Conservation (phyloP, 768 basidiomycete species). For the Peribolospora baueri region DNA sequence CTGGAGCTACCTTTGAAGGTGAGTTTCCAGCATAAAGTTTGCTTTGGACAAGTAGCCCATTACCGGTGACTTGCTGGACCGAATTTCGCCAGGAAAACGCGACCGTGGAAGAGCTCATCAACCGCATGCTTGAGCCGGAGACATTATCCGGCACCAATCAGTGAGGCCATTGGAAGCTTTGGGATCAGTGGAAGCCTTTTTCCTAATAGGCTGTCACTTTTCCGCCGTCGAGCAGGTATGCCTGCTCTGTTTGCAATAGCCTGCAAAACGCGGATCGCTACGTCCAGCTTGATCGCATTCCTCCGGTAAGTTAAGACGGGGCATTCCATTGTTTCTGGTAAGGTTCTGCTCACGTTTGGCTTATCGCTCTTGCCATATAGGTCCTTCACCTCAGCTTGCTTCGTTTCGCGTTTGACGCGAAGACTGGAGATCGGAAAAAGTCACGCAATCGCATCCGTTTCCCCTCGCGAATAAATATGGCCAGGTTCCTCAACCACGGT, state of each 20-base stretch:
- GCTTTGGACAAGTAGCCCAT: neutral
- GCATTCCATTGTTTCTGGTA: neutral
- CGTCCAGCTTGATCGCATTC: constrained; percentile 42
- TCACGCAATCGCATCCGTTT: constrained; percentile 59
- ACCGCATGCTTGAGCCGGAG: constrained; percentile 42
- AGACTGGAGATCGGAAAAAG: constrained; percentile 62
- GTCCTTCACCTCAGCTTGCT: constrained; percentile 71
- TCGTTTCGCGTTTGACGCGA: constrained; percentile 70
- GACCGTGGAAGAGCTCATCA: constrained; percentile 47
- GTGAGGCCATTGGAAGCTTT: constrained; percentile 23
- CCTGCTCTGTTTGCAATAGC: constrained; percentile 45
- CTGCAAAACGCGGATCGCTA: constrained; percentile 60
- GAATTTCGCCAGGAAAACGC: constrained; percentile 32
- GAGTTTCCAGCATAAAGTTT: constrained; percentile 3
- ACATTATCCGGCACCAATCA: constrained; percentile 56
- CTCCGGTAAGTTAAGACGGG: constrained; percentile 27
- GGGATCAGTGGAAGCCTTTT: neutral
- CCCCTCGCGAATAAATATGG: constrained; percentile 50
- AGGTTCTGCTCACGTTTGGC: neutral
- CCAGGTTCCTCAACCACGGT: constrained; percentile 26
- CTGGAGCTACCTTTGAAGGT: constrained; percentile 68
- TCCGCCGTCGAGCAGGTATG: constrained; percentile 33
- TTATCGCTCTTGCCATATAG: neutral
- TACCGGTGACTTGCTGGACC: neutral
- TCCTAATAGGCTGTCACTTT: neutral